Evolutionary conservation across 805 yeast species (phyloP).

Genomic region (Tetrapisispora phaffii): DNA sequence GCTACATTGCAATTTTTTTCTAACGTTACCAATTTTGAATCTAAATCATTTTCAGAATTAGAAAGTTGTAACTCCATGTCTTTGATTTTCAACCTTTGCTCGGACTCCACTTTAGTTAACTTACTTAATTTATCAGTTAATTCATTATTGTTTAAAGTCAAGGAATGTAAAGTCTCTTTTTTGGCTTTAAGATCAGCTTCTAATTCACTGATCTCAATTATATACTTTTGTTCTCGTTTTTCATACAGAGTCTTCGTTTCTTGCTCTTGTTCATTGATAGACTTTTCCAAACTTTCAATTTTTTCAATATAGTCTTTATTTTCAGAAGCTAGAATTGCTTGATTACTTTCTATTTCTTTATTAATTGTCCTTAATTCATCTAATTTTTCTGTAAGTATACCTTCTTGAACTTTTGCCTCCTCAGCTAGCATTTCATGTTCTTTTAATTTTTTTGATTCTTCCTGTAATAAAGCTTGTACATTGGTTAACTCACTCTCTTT

Average conservation of each 20-base stretch:
- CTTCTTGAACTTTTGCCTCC: slow-evolving; percentile 35
- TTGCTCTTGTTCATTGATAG: slow-evolving; percentile 6
- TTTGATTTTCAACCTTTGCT: slow-evolving; percentile 30
- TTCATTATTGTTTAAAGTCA: slow-evolving; percentile 15
- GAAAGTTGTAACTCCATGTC: slow-evolving; percentile 25
- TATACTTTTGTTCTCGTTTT: slow-evolving; percentile 40
- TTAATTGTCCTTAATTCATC: slow-evolving; percentile 12
- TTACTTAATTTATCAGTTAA: slow-evolving; percentile 47
- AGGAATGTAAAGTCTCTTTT: slow-evolving; percentile 23
- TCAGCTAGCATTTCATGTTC: slow-evolving; percentile 41
- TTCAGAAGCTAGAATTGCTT: slow-evolving; percentile 16
- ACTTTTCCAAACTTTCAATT: slow-evolving; percentile 16
- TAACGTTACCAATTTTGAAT: slow-evolving; percentile 28
- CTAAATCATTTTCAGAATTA: slow-evolving; percentile 28
- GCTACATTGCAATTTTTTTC: slow-evolving; percentile 30
- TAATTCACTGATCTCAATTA: slow-evolving; percentile 22
- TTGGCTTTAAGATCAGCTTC: slow-evolving; percentile 14
- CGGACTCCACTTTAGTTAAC: slow-evolving; percentile 20
- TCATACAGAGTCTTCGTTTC: slow-evolving; percentile 39
- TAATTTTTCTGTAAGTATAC: slow-evolving; percentile 21
- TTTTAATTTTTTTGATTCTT: slow-evolving; percentile 35
- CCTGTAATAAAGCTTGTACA: slow-evolving; percentile 28
- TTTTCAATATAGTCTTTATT: slow-evolving; percentile 10
- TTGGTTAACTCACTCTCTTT: slow-evolving; percentile 24
- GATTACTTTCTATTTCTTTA: slow-evolving; percentile 21